A percentile compares a stretch with the other conserved stretches of the same genome.
These are phyloP conservation scores for Betula pendula DNA, from an alignment of 306 rosid species.

Conservation along the genomic window DNA sequence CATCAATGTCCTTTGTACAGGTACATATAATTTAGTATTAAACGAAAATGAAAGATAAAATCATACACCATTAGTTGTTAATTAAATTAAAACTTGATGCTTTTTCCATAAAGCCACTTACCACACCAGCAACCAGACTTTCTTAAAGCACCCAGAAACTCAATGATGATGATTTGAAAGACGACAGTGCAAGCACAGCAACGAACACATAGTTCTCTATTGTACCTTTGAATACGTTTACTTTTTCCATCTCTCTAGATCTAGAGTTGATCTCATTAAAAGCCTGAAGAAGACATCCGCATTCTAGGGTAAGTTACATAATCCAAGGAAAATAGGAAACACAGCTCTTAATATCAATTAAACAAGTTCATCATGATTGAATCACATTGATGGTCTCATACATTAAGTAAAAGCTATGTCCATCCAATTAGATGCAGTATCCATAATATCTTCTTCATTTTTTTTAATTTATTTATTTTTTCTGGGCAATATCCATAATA, in stretches of 20 bases:
- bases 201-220: constrained; percentile 77
- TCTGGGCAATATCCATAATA: no score
- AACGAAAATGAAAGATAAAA: no score
- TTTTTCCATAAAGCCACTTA: no score
- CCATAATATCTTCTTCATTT: not conserved
- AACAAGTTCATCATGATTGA: not conserved
- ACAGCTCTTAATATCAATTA: not conserved
- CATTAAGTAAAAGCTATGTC: not conserved
- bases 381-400: not conserved
- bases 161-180: constrained; percentile 84
- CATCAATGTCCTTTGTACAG: no score
- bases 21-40: no score
- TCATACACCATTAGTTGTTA: no score
- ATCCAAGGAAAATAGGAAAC: constrained; percentile 16
- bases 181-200: constrained; percentile 66
- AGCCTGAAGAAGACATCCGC: constrained; percentile 50
- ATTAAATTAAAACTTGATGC: no score
- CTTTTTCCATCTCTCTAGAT: constrained; percentile 98
- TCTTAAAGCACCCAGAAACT: constrained; percentile 79
- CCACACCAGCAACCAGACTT: no score
- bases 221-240: constrained; percentile 82
- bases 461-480: no score
- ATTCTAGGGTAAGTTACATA: constrained; percentile 12
- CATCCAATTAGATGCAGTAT: not conserved
- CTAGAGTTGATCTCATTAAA: constrained; percentile 95